Base-by-base conservation (phyloP, 2,329 filamentous ascomycete species). In the Monilinia aucupariae region DNA sequence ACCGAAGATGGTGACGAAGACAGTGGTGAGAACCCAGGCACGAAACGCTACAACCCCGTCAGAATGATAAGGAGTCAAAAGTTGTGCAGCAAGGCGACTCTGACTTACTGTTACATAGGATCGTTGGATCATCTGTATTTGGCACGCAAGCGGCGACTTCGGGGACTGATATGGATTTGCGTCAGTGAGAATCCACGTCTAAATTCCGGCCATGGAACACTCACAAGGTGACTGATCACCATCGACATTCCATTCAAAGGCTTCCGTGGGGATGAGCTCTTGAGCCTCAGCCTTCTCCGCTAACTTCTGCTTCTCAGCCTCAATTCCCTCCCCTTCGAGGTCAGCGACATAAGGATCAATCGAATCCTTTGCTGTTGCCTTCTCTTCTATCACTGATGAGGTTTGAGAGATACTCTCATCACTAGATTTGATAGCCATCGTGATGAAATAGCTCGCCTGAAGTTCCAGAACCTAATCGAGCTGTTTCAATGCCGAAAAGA, bases 21-120 rank as follows among this genome's bases (percentile, higher is more conserved):
- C 20, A 22, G 87, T 68, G 3, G 85, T 85, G 63, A 88, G 86
- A 2, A 78, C 78, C 85, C 85, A 88, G 25, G 84, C 84, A 50
- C 85, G 80, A 25, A 87, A 76, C 0, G 86, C 53, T 56, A 15
- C 9, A 47, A 47, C 8, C 22, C 10, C 10, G 12, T 56, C 7
- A 56, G 53, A 5, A 56, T 2, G 6, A 22, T 15, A 10, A 22
- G 9, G 6, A 47, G 45, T 0, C 6, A 27, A 3, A 6, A 1
- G 22, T 17, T 2, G n/a, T 25, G 20, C 4, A 1, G 41, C 20
- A 22, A 1, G 27, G 9, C 9, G 15, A 6, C 4, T 17, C 22
- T 10, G 17, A 56, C 53, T 34, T 47, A 56, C 53, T 56, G 15
- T 17, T 56, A 15, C 53, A 56, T 22, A 27, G 53, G 6, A 34